These are phyloP conservation scores for Vickermania spadyakhi DNA, from an alignment of 208 protist genomes.

Conservation along the genomic window DNA sequence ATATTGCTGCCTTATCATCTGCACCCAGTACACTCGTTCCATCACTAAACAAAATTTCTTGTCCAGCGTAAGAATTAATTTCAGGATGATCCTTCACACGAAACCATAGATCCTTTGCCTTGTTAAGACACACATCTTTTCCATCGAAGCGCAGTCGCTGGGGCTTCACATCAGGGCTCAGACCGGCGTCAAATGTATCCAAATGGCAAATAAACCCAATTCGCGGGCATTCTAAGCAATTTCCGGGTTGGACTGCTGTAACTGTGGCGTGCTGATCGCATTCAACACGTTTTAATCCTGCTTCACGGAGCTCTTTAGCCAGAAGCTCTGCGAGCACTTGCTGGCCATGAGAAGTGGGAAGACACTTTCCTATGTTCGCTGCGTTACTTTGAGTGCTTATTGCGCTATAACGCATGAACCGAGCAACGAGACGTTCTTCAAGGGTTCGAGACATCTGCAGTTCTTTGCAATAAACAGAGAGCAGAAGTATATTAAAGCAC, in stretches of 20 bases:
- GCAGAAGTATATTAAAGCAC: not conserved
- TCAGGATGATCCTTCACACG: conserved; percentile 56
- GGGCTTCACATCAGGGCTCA: conserved; percentile 59
- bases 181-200: conserved; percentile 71
- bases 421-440: conserved; percentile 43
- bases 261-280: conserved; percentile 69
- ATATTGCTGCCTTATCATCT: conserved; percentile 79
- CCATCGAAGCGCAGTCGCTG: conserved; percentile 60
- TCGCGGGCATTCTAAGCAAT: conserved; percentile 32
- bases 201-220: conserved; percentile 84
- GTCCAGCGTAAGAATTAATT: conserved; percentile 49
- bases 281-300: conserved; percentile 31
- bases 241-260: conserved; percentile 67
- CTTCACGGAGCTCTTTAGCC: conserved; percentile 42
- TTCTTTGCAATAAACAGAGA: not conserved
- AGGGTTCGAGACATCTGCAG: not conserved
- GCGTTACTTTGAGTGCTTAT: conserved; percentile 65
- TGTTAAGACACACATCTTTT: conserved; percentile 72
- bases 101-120: conserved; percentile 57
- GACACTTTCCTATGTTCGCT: conserved; percentile 35
- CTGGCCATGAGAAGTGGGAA: conserved; percentile 71
- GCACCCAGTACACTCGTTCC: conserved; percentile 82
- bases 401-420: conserved; percentile 74
- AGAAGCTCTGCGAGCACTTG: conserved; percentile 76
- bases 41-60: conserved; percentile 83